Percentiles rank a stretch among this genome's conserved stretches.
Evolutionary conservation across 345 rosid genomes (phyloP).

Genomic region (Ceriops tagal): DNA sequence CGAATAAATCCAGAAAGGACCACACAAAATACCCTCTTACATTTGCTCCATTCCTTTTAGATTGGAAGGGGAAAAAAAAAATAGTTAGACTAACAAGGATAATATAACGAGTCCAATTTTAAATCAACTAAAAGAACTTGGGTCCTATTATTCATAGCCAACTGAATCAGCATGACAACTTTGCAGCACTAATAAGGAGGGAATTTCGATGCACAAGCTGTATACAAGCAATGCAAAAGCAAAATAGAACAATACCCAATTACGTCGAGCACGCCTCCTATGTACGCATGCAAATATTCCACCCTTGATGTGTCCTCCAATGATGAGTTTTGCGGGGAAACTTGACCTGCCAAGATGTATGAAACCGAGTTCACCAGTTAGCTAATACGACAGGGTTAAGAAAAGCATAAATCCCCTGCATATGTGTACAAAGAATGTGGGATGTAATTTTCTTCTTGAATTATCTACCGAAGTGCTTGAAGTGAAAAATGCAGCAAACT

Average conservation of each 20-base stretch:
- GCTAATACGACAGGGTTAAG: no score
- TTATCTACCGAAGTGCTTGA: not conserved
- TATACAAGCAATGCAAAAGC: not conserved
- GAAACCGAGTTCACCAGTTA: not conserved
- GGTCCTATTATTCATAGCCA: no score
- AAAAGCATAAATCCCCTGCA: no score
- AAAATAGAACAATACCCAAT: constrained; percentile 33
- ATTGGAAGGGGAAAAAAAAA: not conserved
- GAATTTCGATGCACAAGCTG: not conserved
- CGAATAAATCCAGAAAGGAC: constrained; percentile 44
- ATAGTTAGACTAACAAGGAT: not conserved
- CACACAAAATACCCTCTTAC: constrained; percentile 49
- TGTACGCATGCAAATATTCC: constrained; percentile 37
- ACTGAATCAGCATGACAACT: no score
- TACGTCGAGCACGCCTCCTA: constrained; percentile 42
- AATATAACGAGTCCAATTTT: not conserved
- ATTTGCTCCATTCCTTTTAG: constrained; percentile 44
- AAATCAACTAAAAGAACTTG: not conserved
- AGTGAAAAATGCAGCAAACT: not conserved
- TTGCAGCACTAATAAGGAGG: not conserved
- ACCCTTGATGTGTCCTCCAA: constrained; percentile 46
- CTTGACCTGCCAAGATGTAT: constrained; percentile 39
- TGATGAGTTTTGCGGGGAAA: constrained; percentile 25
- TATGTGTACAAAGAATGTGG: no score
- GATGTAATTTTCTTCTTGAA: no score